A percentile compares a stretch with the other conserved stretches of the same genome.
Evolutionary conservation across 2,329 filamentous ascomycete species (phyloP).

Genomic region (Claviceps lovelessii): DNA sequence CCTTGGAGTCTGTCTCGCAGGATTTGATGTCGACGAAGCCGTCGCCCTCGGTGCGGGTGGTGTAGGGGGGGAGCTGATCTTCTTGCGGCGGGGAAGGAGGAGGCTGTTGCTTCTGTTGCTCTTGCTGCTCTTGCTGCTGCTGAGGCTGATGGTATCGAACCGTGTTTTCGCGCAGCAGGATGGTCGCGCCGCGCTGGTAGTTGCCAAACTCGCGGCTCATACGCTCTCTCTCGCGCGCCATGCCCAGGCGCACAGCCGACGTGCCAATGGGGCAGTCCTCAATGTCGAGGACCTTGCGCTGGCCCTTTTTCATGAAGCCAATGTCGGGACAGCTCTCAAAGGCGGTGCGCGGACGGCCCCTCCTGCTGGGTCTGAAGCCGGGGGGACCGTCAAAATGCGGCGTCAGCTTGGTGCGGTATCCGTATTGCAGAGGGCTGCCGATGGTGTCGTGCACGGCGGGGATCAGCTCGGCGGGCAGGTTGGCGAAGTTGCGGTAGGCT

Average conservation of each 20-base stretch:
- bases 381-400: constrained; percentile 83
- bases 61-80: constrained; percentile 16
- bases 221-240: constrained; percentile 63
- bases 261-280: constrained; percentile 96
- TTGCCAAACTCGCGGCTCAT: constrained; percentile 55
- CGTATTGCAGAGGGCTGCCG: constrained; percentile 78
- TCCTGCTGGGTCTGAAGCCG: constrained; percentile 32
- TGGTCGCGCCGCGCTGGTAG: constrained; percentile 72
- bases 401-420: constrained; percentile 91
- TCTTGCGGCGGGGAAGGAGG: constrained; percentile 6
- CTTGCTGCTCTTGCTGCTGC: no score
- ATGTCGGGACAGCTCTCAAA: constrained; percentile 61
- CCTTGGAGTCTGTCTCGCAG: constrained; percentile 77
- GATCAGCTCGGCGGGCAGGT: constrained; percentile 59
- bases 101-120: constrained; percentile 12
- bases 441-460: constrained; percentile 73
- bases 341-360: constrained; percentile 26
- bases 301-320: constrained; percentile 83
- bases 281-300: constrained; percentile 70
- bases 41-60: constrained; percentile 35
- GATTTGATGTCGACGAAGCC: constrained; percentile 64
- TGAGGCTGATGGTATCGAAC: constrained; percentile 40
- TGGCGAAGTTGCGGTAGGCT: constrained; percentile 82
- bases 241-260: constrained; percentile 63
- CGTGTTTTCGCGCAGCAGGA: constrained; percentile 79